Evolutionary conservation across 106 monocot species (phyloP), one percentile per base, ranked within the genome.

Genomic region (Acanthochlamys bracteata): DNA sequence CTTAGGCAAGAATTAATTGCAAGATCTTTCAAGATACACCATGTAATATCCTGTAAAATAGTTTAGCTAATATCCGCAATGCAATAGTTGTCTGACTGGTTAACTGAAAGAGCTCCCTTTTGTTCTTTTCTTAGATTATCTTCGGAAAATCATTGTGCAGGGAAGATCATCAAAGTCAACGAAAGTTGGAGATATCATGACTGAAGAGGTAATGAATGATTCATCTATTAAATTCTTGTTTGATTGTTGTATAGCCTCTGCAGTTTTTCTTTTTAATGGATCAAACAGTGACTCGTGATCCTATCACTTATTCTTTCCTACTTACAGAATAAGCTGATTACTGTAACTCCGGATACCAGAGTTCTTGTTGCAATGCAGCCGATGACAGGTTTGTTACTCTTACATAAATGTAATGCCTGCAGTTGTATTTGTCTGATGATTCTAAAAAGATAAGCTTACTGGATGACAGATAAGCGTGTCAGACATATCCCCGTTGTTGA

Each of bases 151-250:
- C 65, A 96, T 96, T 21, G 88, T 96, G 39, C 90, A 91, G 57
- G 96, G 96, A 63, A 84, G 96, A 80, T 96, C 96, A 64, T 96
- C 96, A 24, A 96, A 96, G 65, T 88, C 79, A 21, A 96, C 95
- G 39, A 88, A 90, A 72, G 90, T 96, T 66, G 96, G 96, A 39
- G 96, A 96, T 68, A 96, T 96, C 78, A 96, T 96, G 96, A 96
- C 96, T 73, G 96, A 96, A 69, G 95, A 95, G 90, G 95, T 90
- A 75, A 33, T 16, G 33, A 75, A 33, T 16, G 33, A 33, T 33
- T 33, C 33, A 33, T 33, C 33, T 3, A 33, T 33, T 6, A 33
- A 33, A 33, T 1, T 33, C 45, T 51, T 4, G 51, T 51, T 2
- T 51, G 51, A 13, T 51, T 15, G 1, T 51, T 8, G 13, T 8